These are phyloP conservation scores for Amniculicola lignicola DNA, from an alignment of 495 filamentous ascomycete genomes.

Conservation along the genomic window DNA sequence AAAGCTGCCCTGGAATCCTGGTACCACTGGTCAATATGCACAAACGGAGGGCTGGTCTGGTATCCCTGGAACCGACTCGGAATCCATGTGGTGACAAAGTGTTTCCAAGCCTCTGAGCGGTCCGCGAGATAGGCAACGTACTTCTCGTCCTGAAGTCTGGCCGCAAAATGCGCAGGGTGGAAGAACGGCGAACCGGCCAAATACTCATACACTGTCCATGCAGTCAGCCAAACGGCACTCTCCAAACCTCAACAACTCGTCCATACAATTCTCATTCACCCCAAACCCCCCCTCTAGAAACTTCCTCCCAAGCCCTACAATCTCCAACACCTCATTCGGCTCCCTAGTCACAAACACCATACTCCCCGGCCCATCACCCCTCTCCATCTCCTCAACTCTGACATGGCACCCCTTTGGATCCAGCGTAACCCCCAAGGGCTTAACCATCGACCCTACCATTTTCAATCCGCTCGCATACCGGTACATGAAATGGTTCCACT, in stretches of 20 bases:
- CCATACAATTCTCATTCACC: slow-evolving; percentile 9
- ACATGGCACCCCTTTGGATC: slow-evolving; percentile 7
- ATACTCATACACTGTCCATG: slow-evolving; percentile 11
- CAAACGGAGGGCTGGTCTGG: not conserved
- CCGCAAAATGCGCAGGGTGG: slow-evolving; percentile 20
- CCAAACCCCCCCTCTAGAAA: slow-evolving; percentile 5
- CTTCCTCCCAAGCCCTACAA: slow-evolving; percentile 14
- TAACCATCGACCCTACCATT: slow-evolving; percentile 14
- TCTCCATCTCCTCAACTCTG: slow-evolving; percentile 12
- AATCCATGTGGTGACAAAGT: slow-evolving; percentile 14
- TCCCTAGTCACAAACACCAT: slow-evolving; percentile 20
- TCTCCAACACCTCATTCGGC: slow-evolving; percentile 4
- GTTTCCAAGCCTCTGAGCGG: slow-evolving; percentile 1
- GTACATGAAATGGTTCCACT: slow-evolving; percentile 12
- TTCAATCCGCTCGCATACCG: slow-evolving; percentile 10
- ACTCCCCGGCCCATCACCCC: slow-evolving; percentile 1
- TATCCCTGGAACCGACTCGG: slow-evolving; percentile 2
- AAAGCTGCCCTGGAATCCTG: not conserved
- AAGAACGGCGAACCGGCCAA: slow-evolving; percentile 18
- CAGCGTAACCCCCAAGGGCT: slow-evolving; percentile 20
- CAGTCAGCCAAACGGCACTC: not conserved
- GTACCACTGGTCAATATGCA: slow-evolving; percentile 10
- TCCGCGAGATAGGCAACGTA: slow-evolving; percentile 5
- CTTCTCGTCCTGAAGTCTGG: slow-evolving; percentile 2
- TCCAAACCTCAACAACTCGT: not conserved